Base-by-base conservation (phyloP, 164 flowering plant genomes). In the Hamamelis virginiana region DNA sequence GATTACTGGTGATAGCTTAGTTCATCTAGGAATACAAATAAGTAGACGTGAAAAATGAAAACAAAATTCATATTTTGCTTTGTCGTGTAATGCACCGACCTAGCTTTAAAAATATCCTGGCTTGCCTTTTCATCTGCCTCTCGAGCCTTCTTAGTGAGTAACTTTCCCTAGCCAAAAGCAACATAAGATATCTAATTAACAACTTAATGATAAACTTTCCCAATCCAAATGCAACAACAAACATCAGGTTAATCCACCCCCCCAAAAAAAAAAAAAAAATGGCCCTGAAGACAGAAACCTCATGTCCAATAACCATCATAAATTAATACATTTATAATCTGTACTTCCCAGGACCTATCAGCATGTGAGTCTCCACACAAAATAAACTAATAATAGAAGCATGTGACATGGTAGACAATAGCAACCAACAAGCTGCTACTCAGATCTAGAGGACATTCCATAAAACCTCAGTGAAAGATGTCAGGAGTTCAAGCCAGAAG, bases 101-200 rank as follows among this genome's bases (percentile, higher is more conserved):
- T 91, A 61, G 89, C 87, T 75, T 76, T 72, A 69, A 91, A 94
- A 72, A 94, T 94, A 64, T 90, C 84, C 65, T 78, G 87, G 81
- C 97, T 91, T 44, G 98, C 97, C 79, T 73, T 90, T 70, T 85
- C 91, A 83, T 94, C 98, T 62, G 89, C 96, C 67, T 77, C 76
- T 52, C 64, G 87, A 38, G 96, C 98, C 75, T 72, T 74, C 69
- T 74, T 82, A 45, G 77, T 80, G 33, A 77, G 80, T 51, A 74
- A 16, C 70, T 65, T 80, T 33, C 93, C 98, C 98, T 91, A 65
- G 15, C 23, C 61, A 75, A 67, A 69, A 33, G 68, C 62, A 73
- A 60, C 12, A 69, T n/a, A n/a, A n/a, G n/a, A n/a, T n/a, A n/a
- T n/a, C n/a, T n/a, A n/a, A n/a, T n/a, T n/a, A n/a, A n/a, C n/a